These are phyloP conservation scores for Coemansia sp. DNA, from an alignment of 192 early-diverging fungal genomes.

Conservation along the genomic window DNA sequence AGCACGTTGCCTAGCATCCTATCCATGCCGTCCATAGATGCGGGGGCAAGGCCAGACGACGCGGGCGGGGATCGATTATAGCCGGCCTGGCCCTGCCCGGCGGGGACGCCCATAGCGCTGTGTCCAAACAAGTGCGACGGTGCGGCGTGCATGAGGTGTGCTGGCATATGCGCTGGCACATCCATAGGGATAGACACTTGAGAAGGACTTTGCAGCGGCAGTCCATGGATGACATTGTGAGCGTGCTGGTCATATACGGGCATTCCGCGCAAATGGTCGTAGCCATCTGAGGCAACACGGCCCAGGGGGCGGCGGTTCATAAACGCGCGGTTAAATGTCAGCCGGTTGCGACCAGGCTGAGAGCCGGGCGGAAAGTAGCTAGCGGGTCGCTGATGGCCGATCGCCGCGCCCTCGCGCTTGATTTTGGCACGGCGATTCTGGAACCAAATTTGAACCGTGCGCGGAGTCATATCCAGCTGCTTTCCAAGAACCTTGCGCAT, in stretches of 20 bases:
- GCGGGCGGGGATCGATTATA: background rate
- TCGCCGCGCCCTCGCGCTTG: slow-evolving; percentile 57
- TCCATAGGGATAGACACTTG: slow-evolving; percentile 40
- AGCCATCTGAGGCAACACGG: slow-evolving; percentile 37
- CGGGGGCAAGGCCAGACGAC: background rate
- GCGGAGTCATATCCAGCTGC: slow-evolving; percentile 63
- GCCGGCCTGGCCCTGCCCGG: slow-evolving; percentile 1
- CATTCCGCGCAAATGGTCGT: slow-evolving; percentile 21
- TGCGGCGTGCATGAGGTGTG: slow-evolving; percentile 1
- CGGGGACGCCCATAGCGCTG: slow-evolving; percentile 40
- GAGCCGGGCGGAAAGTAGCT: slow-evolving; percentile 6
- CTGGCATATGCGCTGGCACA: slow-evolving; percentile 5
- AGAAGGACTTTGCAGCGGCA: slow-evolving; percentile 39
- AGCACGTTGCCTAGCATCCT: slow-evolving; percentile 20
- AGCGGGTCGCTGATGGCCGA: slow-evolving; percentile 3
- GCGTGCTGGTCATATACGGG: slow-evolving; percentile 19
- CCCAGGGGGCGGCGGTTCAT: slow-evolving; percentile 26
- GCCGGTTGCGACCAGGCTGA: slow-evolving; percentile 19
- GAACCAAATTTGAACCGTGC: slow-evolving; percentile 82
- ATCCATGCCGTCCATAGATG: background rate
- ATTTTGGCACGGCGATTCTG: slow-evolving; percentile 86
- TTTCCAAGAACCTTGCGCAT: slow-evolving; percentile 59
- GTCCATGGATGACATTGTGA: slow-evolving; percentile 16
- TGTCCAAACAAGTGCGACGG: slow-evolving; percentile 9
- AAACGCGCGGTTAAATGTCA: slow-evolving; percentile 33